Conservation (phyloP, 2,329 filamentous ascomycete species). For the Aureobasidium sp. region DNA sequence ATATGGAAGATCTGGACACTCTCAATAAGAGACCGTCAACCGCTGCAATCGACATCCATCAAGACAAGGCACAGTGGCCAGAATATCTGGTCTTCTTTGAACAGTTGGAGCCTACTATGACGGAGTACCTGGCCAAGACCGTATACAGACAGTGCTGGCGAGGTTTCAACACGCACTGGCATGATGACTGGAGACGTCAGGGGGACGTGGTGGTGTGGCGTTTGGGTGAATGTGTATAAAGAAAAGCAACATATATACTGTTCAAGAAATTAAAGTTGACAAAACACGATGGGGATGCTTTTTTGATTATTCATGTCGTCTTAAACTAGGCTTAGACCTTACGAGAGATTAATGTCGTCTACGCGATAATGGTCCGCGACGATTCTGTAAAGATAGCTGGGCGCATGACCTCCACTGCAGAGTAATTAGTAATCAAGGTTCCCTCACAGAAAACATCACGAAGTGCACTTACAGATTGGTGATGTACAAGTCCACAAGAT, state of each 20-base stretch:
- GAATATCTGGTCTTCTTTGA: conserved; percentile 47
- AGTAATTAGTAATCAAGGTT: neutral
- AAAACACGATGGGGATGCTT: neutral
- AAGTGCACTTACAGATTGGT: conserved; percentile 62
- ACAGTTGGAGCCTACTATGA: conserved; percentile 45
- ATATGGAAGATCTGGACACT: conserved; percentile 28
- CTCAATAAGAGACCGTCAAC: neutral
- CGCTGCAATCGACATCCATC: conserved; percentile 10
- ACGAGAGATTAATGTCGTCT: conserved; percentile 54
- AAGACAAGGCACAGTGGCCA: conserved; percentile 30
- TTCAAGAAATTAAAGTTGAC: neutral
- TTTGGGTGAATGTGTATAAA: neutral
- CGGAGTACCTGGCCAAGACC: conserved; percentile 32
- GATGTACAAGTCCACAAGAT: conserved; percentile 71
- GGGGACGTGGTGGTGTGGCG: conserved; percentile 57
- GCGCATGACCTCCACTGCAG: conserved; percentile 55
- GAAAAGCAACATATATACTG: neutral
- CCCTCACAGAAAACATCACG: neutral
- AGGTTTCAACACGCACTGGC: conserved; percentile 53
- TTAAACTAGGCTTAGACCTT: neutral
- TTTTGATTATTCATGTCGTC: neutral
- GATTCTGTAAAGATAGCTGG: conserved; percentile 63
- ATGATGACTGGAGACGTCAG: conserved; percentile 52
- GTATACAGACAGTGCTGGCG: conserved; percentile 51
- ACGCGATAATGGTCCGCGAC: conserved; percentile 68